Percentiles rank a stretch among this genome's conserved stretches.
phyloP scores from a whole-genome alignment of 2,329 filamentous ascomycete species.

The Arthrinium puccinioides region DNA sequence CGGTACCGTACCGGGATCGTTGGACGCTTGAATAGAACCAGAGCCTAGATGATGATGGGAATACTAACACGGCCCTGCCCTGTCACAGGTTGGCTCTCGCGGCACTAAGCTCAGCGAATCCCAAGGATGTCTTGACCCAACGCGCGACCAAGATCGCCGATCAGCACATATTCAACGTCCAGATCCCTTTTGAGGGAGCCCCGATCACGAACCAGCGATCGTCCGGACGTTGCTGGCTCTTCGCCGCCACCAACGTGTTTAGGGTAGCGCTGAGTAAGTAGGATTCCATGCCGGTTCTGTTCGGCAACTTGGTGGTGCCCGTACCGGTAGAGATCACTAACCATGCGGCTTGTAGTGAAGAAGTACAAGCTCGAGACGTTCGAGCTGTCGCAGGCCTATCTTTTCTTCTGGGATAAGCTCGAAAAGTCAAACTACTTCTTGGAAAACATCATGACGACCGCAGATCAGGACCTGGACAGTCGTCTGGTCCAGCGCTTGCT shows the following conservation, averaged over 20 bases:
- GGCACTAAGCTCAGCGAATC: constrained; percentile 61
- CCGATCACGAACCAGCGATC: constrained; percentile 80
- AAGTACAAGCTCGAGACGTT: constrained; percentile 71
- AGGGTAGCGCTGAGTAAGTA: constrained; percentile 80
- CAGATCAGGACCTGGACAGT: constrained; percentile 61
- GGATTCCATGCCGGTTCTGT: too few species aligned
- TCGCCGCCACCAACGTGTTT: constrained; percentile 87
- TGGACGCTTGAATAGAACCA: neutral
- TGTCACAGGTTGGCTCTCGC: constrained; percentile 61
- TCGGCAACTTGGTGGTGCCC: too few species aligned
- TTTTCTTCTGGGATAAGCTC: constrained; percentile 92
- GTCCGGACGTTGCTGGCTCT: constrained; percentile 85
- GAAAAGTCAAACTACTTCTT: constrained; percentile 89
- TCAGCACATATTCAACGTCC: constrained; percentile 75
- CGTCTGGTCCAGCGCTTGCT: constrained; percentile 67
- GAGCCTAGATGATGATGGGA: neutral
- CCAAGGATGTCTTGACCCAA: constrained; percentile 58
- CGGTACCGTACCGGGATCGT: neutral
- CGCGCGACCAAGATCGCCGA: constrained; percentile 57
- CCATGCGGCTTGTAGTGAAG: too few species aligned
- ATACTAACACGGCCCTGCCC: too few species aligned
- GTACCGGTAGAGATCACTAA: too few species aligned
- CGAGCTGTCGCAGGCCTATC: constrained; percentile 79
- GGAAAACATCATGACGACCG: constrained; percentile 73
- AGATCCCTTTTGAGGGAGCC: constrained; percentile 72